Base-by-base conservation (phyloP, 2,329 filamentous ascomycete genomes). In the Xylariaceae sp. region DNA sequence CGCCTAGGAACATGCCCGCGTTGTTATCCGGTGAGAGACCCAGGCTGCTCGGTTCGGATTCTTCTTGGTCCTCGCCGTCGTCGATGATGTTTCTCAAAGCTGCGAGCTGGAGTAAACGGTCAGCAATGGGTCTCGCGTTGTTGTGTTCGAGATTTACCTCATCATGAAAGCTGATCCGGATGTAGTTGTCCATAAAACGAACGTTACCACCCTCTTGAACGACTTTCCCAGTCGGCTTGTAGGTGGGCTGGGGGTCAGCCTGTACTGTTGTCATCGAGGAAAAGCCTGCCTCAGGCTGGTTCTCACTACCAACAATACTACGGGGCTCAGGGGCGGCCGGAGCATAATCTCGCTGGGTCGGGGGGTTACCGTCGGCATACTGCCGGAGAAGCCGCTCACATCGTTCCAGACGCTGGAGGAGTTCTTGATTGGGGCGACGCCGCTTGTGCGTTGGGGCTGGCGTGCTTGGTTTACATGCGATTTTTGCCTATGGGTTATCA, bases 301-400 rank as follows among this genome's bases (percentile, higher is more conserved):
- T 55, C 19, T 32, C 41, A 19, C 19, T 41, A 8, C 13, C 32
- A 3, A 3, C 13, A 34, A 10, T 12, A 10, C 9, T 15, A 34
- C 32, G 32, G 32, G 13, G 32, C 32, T n/a, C 45, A 16, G 43
- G 13, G 12, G 42, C 5, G 13, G 51, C 22, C 3, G 41, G 9
- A 21, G 12, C 22, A 12, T 19, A 16, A 15, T 53, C 49, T 22
- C 19, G 45, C 40, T 49, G 51, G n/a, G n/a, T 12, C 10, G 49
- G 53, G 30, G 47, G 45, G 43, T 54, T 57, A 39, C 51, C 56
- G 9, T 60, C 55, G 10, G 56, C 52, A 15, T 58, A 58, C 45
- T 61, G 55, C 46, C 57, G 58, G 4, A 61, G 53, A 3, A 61
- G 59, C 54, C 55, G 34, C 47, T 61, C 59, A 49, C 57, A 60